Conservation (phyloP, 2,329 filamentous ascomycete genomes). For the Pseudocercospora fuligena region DNA sequence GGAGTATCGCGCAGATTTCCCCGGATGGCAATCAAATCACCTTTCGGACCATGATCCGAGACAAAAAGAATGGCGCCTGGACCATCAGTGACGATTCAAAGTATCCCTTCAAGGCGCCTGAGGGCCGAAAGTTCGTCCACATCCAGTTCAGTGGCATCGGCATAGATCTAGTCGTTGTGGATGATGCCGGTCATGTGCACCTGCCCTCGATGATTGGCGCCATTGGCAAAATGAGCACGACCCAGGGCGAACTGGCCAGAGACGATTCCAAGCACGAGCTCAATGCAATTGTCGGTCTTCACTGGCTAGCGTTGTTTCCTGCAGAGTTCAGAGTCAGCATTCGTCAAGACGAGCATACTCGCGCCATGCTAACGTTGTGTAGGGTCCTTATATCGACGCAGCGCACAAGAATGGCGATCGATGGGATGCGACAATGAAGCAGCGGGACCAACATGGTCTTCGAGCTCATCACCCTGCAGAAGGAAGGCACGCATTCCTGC, state of each 20-base stretch:
- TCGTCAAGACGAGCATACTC: slow-evolving; percentile 19
- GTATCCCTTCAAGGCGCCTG: slow-evolving; percentile 65
- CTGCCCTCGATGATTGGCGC: slow-evolving; percentile 73
- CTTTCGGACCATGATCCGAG: slow-evolving; percentile 72
- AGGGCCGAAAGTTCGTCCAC: slow-evolving; percentile 73
- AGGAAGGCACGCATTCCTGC: slow-evolving; percentile 74
- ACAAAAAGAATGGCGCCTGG: slow-evolving; percentile 74
- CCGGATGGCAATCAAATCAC: slow-evolving; percentile 72
- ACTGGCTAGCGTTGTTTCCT: slow-evolving; percentile 69
- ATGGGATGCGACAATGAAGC: slow-evolving; percentile 73
- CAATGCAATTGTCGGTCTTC: slow-evolving; percentile 77
- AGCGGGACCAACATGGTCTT: slow-evolving; percentile 61
- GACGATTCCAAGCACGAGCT: slow-evolving; percentile 74
- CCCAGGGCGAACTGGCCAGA: slow-evolving; percentile 60
- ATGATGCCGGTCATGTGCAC: slow-evolving; percentile 76
- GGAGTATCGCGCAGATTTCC: slow-evolving; percentile 81
- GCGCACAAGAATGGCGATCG: slow-evolving; percentile 48
- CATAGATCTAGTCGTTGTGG: slow-evolving; percentile 81
- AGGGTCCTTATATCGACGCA: slow-evolving; percentile 41
- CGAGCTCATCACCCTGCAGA: slow-evolving; percentile 75
- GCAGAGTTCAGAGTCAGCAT: slow-evolving; percentile 38
- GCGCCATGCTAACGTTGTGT: slow-evolving; percentile 32
- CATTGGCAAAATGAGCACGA: slow-evolving; percentile 71
- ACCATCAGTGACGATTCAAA: slow-evolving; percentile 72
- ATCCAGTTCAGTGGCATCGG: slow-evolving; percentile 79